Base-by-base conservation (phyloP, 371 early-diverging fungal genomes). In the Fennellomyces sp. region DNA sequence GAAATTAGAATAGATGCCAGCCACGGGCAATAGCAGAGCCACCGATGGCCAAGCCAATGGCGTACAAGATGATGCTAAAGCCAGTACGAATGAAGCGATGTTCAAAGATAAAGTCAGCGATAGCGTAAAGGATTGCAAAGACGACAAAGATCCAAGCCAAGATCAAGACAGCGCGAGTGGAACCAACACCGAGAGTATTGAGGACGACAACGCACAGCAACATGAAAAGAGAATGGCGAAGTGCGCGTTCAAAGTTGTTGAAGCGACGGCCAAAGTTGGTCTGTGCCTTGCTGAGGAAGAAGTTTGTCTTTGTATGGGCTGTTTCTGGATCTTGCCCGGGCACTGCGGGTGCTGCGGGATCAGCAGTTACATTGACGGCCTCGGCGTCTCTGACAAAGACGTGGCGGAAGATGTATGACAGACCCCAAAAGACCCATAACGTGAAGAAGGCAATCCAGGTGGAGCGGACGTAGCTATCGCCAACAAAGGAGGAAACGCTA, bases 81-180 rank as follows among this genome's bases (percentile, higher is more conserved):
- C 70, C n/a, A 3, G 76, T 60, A 5, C 80, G 76, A 38, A 73
- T 47, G 30, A 70, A 73, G 19, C 74, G 69, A 30, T 76, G 70
- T 17, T 72, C 69, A 58, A 60, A 58, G 29, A 60, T 56, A 21
- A 69, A 66, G 30, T 80, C 80, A 28, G 67, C 42, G 27, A 70
- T 26, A 29, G 70, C 72, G n/a, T 58, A 66, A 15, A 80, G 52
- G n/a, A 72, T 50, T 17, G 80, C 68, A 60, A 80, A 70, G 13
- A 69, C 71, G 41, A 76, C 63, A 58, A 66, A 80, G 30, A 80
- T 61, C 80, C 80, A 80, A 36, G 73, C 47, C 29, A 80, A 38
- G 42, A 80, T 72, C 67, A 74, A 69, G 4, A 75, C 80, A 33
- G 69, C 76, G 56, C 65, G 66, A 30, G 69, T 72, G 30, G 75